Conservation (phyloP, 148 eudicot genomes). For the Limonium bicolor region DNA sequence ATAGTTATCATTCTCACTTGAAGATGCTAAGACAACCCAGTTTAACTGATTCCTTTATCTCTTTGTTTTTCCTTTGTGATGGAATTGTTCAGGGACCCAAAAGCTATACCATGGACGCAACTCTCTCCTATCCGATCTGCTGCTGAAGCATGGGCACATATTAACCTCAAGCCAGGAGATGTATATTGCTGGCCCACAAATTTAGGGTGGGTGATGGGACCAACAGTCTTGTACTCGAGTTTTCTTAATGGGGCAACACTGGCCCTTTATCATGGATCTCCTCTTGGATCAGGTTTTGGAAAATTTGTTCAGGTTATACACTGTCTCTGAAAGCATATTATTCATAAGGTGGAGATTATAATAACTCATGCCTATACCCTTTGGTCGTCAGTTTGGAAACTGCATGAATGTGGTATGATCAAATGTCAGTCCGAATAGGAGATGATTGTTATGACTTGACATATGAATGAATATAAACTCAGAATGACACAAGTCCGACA, state of each 20-base stretch:
- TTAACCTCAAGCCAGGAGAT: slow-evolving; percentile 47
- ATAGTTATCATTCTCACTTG: neutral
- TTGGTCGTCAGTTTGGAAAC: too few relatives aligned
- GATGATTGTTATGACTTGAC: too few relatives aligned
- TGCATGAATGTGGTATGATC: neutral
- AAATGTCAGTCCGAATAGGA: neutral
- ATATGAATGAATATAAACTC: too few relatives aligned
- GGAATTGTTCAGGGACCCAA: slow-evolving; percentile 79
- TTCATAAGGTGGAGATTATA: too few relatives aligned
- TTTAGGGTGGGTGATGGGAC: slow-evolving; percentile 98
- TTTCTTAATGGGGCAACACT: slow-evolving; percentile 71
- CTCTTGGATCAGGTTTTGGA: slow-evolving; percentile 76
- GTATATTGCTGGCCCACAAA: slow-evolving; percentile 88
- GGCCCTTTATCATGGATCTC: slow-evolving; percentile 96
- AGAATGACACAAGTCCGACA: too few relatives aligned
- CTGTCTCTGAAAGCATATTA: too few relatives aligned
- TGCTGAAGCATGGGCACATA: slow-evolving; percentile 72
- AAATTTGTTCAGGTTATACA: slow-evolving; percentile 72
- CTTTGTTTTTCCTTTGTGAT: slow-evolving; percentile 1
- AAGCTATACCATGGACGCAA: slow-evolving; percentile 98
- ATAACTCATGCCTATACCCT: too few relatives aligned
- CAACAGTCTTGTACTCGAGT: slow-evolving; percentile 50
- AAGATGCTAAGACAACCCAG: neutral
- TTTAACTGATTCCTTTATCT: neutral
- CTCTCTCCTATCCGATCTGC: slow-evolving; percentile 73